phyloP scores from a whole-genome alignment of 345 rosid genomes.

The Lenwebbia sp. region DNA sequence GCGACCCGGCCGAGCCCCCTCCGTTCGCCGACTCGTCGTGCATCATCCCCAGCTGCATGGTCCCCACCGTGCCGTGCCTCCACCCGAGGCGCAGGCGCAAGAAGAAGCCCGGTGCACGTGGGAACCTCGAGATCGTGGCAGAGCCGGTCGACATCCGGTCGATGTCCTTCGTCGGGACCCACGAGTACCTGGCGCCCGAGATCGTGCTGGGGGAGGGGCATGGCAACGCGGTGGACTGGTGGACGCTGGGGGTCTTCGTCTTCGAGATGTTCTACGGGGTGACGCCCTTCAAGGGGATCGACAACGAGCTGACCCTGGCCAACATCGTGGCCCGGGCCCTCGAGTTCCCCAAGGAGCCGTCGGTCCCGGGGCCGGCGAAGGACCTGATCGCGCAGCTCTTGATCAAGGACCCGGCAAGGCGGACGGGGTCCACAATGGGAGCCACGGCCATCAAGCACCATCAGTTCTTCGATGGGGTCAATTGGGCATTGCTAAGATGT shows the following conservation, averaged over 20 bases:
- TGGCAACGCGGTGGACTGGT: conserved; percentile 66
- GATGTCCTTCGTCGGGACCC: conserved; percentile 60
- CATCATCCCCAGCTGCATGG: conserved; percentile 49
- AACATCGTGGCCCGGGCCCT: conserved; percentile 59
- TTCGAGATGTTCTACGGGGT: conserved; percentile 43
- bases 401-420: conserved; percentile 32
- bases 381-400: conserved; percentile 44
- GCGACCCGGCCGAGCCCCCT: not conserved
- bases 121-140: conserved; percentile 33
- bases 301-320: conserved; percentile 46
- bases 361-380: conserved; percentile 25
- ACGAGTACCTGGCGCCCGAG: conserved; percentile 64
- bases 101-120: conserved; percentile 11
- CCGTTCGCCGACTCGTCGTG: conserved; percentile 27
- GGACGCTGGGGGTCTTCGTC: conserved; percentile 56
- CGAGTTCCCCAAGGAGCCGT: conserved; percentile 52
- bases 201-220: conserved; percentile 56
- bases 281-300: conserved; percentile 48
- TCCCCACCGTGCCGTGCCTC: conserved; percentile 40
- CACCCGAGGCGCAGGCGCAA: conserved; percentile 20
- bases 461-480: conserved; percentile 36
- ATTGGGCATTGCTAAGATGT: conserved; percentile 59
- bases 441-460: conserved; percentile 42
- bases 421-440: conserved; percentile 55
- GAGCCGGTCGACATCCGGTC: conserved; percentile 55